Evolutionary conservation across 2,329 filamentous ascomycete species (phyloP).

Genomic region (Hymenoscyphus fructigenus): DNA sequence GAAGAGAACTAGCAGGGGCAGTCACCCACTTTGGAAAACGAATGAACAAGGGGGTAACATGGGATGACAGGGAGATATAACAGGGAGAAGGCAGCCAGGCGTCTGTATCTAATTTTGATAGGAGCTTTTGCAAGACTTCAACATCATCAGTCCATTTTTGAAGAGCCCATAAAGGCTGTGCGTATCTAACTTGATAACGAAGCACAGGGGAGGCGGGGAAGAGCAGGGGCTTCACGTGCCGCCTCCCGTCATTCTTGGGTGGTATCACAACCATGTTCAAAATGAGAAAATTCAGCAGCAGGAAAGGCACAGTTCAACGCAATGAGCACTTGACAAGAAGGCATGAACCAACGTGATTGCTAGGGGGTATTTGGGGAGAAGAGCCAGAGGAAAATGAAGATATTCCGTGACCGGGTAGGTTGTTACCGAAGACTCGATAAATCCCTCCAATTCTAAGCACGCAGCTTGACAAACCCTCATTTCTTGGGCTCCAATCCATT

Average conservation of each 20-base stretch:
- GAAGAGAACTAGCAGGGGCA: conserved; percentile 7
- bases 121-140: not conserved
- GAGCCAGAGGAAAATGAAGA: not conserved
- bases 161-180: not conserved
- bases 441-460: not conserved
- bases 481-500: not conserved
- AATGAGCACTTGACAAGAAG: not conserved
- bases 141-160: not conserved
- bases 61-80: not conserved
- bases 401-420: not conserved
- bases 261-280: not conserved
- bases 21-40: conserved; percentile 6
- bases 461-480: not conserved
- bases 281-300: not conserved
- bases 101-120: not conserved
- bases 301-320: not conserved
- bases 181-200: conserved; percentile 8
- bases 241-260: not conserved
- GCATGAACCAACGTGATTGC: not conserved
- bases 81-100: not conserved
- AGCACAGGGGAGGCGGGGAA: not conserved
- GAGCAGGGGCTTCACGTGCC: conserved; percentile 9
- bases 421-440: not conserved
- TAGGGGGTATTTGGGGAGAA: not conserved
- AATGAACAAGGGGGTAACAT: conserved; percentile 14